Base-by-base conservation (phyloP, 208 protist genomes). In the Trypanosoma melophagium region DNA sequence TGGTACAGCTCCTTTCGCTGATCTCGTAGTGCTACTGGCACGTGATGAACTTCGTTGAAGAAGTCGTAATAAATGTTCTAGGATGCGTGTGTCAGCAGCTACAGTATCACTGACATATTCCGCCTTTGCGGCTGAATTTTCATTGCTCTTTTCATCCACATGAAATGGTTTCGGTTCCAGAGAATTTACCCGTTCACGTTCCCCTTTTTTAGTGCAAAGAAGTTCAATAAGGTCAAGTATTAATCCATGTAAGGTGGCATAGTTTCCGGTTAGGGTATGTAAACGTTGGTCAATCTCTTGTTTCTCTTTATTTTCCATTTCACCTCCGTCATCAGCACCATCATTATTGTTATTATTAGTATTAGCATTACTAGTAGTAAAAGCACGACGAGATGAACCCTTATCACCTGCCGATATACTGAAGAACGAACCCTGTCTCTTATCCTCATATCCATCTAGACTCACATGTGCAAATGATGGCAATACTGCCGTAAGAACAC, bases 81-180 rank as follows among this genome's bases (percentile, higher is more conserved):
- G 9, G 3, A 68, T 2, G 2, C 16, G n/a, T 22, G 40, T 35
- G 35, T 68, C 62, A 0, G 50, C 35, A 8, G 14, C 53, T 25
- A 60, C 62, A 52, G 19, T 24, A 16, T 38, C 24, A 24, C 28
- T 22, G 9, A 68, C n/a, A 38, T 60, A 50, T 14, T 45, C 62
- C 9, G 41, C 35, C 16, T 68, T 50, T 35, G 52, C 40, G 42
- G 62, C n/a, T 12, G 41, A 21, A 60, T 60, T 17, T 24, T 31
- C 50, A 41, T 49, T 35, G 2, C 51, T n/a, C 24, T 47, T n/a
- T 17, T 47, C 62, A 59, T 60, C 21, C 3, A 21, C 17, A 31
- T 56, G 31, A 17, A 55, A 65, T 45, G 53, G 7, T 51, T 0
- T 35, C 4, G 49, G 40, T 40, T 40, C 16, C 9, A 7, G 13